Percentiles rank a stretch among this genome's conserved stretches.
Evolutionary conservation across 331 rosid genomes (phyloP).

Genomic region (Acacia concinna): DNA sequence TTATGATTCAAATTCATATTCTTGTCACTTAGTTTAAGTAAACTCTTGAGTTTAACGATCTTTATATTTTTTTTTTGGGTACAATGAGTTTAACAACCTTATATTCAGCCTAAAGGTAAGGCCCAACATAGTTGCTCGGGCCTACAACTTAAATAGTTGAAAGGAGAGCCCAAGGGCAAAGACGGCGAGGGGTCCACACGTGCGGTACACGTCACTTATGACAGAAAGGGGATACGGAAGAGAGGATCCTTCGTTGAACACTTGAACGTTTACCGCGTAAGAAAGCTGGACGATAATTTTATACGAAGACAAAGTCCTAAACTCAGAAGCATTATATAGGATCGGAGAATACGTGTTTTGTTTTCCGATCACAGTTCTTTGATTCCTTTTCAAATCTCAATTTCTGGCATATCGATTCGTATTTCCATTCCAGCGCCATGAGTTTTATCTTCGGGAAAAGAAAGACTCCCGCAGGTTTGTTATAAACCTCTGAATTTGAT

Average conservation of each 20-base stretch:
- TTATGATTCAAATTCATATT: too few species aligned
- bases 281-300: conserved; percentile 23
- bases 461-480: conserved; percentile 90
- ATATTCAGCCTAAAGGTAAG: background rate
- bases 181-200: background rate
- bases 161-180: background rate
- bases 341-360: background rate
- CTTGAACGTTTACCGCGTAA: conserved; percentile 51
- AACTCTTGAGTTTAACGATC: too few species aligned
- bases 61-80: too few species aligned
- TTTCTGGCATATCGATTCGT: conserved; percentile 5
- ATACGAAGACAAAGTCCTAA: background rate
- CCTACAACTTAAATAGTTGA: background rate
- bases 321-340: conserved; percentile 10
- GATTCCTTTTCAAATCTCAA: background rate
- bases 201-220: conserved; percentile 39
- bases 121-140: background rate
- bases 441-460: conserved; percentile 95
- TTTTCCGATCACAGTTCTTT: background rate
- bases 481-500: background rate
- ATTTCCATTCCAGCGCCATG: conserved; percentile 46
- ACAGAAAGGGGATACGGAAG: conserved; percentile 1
- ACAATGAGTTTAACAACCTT: too few species aligned
- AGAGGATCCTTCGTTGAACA: conserved; percentile 27
- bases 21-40: too few species aligned